Percentiles rank a stretch among this genome's conserved stretches.
Conservation (phyloP, 306 rosid species). For the Castanea crenata region DNA sequence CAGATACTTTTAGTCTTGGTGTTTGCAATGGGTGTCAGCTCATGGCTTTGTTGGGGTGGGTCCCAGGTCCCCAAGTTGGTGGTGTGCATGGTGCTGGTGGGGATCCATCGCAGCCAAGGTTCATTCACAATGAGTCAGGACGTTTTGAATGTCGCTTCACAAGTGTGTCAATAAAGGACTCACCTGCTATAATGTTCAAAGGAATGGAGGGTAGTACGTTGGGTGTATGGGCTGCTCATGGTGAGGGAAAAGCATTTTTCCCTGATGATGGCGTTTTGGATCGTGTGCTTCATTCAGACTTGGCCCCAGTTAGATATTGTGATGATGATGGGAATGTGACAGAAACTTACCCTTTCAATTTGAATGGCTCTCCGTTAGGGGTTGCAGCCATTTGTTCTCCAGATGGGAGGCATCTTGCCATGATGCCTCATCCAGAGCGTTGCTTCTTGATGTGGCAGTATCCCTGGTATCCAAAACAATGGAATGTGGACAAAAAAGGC, state of each 20-base stretch:
- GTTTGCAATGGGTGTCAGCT: slow-evolving; percentile 97
- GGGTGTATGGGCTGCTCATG: slow-evolving; percentile 93
- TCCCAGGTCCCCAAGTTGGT: slow-evolving; percentile 87
- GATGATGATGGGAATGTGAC: slow-evolving; percentile 84
- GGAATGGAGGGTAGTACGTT: slow-evolving; percentile 84
- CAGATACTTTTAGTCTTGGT: slow-evolving; percentile 87
- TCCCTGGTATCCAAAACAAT: slow-evolving; percentile 88
- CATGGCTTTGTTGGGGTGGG: slow-evolving; percentile 92
- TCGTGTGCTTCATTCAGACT: slow-evolving; percentile 51
- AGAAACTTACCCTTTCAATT: slow-evolving; percentile 77
- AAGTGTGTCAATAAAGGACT: slow-evolving; percentile 69
- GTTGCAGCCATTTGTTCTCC: slow-evolving; percentile 91
- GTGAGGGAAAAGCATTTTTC: slow-evolving; percentile 88
- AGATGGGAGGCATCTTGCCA: slow-evolving; percentile 89
- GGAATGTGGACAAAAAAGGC: slow-evolving; percentile 75
- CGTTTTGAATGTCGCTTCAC: slow-evolving; percentile 92
- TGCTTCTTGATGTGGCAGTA: slow-evolving; percentile 96
- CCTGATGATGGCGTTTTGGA: slow-evolving; percentile 72
- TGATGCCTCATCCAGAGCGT: slow-evolving; percentile 99
- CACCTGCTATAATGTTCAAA: slow-evolving; percentile 77
- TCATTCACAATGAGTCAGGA: slow-evolving; percentile 86
- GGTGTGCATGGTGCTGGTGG: slow-evolving; percentile 84
- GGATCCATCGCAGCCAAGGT: slow-evolving; percentile 84
- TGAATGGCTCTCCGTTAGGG: slow-evolving; percentile 87
- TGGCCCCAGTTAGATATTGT: slow-evolving; percentile 81